Base-by-base conservation (phyloP, 768 basidiomycete species). In the Termitomyces sp. region DNA sequence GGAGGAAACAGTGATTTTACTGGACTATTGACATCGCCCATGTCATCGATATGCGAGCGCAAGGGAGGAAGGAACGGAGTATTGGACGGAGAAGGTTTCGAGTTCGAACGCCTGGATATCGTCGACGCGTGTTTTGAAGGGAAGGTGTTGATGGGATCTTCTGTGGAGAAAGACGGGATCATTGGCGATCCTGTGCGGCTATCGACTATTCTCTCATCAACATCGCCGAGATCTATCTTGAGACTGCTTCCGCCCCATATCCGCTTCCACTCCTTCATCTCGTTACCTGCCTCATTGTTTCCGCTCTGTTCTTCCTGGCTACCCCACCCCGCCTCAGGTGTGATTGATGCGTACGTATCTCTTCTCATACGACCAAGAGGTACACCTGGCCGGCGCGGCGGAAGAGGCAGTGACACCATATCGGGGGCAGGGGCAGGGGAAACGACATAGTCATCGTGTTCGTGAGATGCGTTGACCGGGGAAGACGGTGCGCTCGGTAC, bases 101-200 rank as follows among this genome's bases (percentile, higher is more conserved):
- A 31, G 12, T 47, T 31, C 4, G 61, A 63, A 5, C 7, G 35
- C 6, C 8, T 37, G 4, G 35, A 26, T 10, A 17, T 17, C n/a
- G 37, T 40, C 23, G 63, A 64, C 21, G 50, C 12, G 0, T 54
- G 54, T 21, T 54, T 54, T 0, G 60, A 33, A 10, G 65, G 55
- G 55, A 82, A 81, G n/a, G 73, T 64, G 62, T 81, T 82, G 58
- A 81, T 76, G 26, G 71, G 67, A 9, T 71, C 74, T 1, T 67
- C 65, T 0, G 75, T 79, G 7, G 78, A 79, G 57, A 84, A 84
- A 17, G 74, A 67, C 5, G 83, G 82, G 9, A 80, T 80, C 41
- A 69, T 72, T 17, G 78, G 80, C 1, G 80, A 78, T 5, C 42
- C 57, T 1, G 59, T 40, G 1, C 54, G 45, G n/a, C 51, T 46